Conservation (phyloP, 805 yeast species). For the Blastobotrys chiropterorum region DNA sequence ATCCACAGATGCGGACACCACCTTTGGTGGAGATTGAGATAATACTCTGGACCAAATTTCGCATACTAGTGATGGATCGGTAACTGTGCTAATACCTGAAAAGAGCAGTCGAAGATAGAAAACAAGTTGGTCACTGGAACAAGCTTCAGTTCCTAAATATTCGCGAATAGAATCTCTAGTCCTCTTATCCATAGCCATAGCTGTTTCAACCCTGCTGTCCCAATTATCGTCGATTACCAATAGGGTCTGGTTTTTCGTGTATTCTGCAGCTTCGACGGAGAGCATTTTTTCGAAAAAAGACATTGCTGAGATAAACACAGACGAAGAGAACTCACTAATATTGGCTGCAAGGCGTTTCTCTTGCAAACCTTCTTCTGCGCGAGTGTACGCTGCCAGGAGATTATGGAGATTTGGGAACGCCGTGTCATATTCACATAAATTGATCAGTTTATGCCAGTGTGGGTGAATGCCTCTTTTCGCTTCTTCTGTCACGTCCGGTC, state of each 20-base stretch:
- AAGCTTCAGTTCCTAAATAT: slow-evolving; percentile 16
- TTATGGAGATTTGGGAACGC: slow-evolving; percentile 51
- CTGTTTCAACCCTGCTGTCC: slow-evolving; percentile 61
- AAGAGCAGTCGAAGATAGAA: slow-evolving; percentile 29
- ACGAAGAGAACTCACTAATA: slow-evolving; percentile 6
- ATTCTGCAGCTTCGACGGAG: slow-evolving; percentile 53
- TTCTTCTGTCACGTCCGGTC: slow-evolving; percentile 74
- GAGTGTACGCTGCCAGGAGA: slow-evolving; percentile 26
- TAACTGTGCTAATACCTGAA: slow-evolving; percentile 30
- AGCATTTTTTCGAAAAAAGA: slow-evolving; percentile 52
- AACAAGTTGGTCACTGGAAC: slow-evolving; percentile 12
- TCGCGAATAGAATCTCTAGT: slow-evolving; percentile 35
- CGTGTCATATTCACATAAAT: slow-evolving; percentile 33
- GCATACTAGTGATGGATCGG: background rate
- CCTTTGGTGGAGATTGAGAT: slow-evolving; percentile 17
- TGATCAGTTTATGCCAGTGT: slow-evolving; percentile 59
- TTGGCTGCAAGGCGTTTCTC: background rate
- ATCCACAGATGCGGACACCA: slow-evolving; percentile 5
- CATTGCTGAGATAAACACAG: slow-evolving; percentile 34
- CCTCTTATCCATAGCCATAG: slow-evolving; percentile 52
- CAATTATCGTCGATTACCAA: slow-evolving; percentile 68
- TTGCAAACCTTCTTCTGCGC: background rate
- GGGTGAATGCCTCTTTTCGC: slow-evolving; percentile 78
- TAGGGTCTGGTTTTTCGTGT: slow-evolving; percentile 43
- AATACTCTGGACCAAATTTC: slow-evolving; percentile 15